A percentile compares a stretch with the other conserved stretches of the same genome.
Conservation (phyloP, 352 stramenopile species). For the Halophytophthora batemanensis region DNA sequence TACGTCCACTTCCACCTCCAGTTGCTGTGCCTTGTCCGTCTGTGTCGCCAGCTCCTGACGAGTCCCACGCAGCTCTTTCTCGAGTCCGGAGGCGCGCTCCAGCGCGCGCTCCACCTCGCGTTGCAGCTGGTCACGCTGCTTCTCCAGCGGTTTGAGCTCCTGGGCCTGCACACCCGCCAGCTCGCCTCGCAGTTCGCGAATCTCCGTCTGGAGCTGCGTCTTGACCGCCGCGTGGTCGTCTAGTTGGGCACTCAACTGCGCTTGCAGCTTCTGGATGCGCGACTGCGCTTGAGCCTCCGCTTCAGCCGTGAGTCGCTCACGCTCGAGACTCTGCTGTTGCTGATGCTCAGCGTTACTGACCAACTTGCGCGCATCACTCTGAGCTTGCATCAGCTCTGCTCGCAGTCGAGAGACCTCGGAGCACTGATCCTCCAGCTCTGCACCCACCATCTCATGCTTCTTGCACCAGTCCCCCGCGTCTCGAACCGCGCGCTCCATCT, state of each 20-base stretch:
- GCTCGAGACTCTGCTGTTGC: slow-evolving; percentile 16
- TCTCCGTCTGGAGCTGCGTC: slow-evolving; percentile 24
- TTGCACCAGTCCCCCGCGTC: slow-evolving; percentile 3
- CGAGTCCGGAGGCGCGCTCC: slow-evolving; percentile 18
- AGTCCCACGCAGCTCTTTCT: slow-evolving; percentile 30
- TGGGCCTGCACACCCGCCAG: slow-evolving; percentile 20
- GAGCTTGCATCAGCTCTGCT: slow-evolving; percentile 9
- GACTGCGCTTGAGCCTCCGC: slow-evolving; percentile 15
- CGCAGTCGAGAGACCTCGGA: slow-evolving; percentile 9
- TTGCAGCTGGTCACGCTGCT: slow-evolving; percentile 34
- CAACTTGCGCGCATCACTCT: slow-evolving; percentile 16
- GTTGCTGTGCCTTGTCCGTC: slow-evolving; percentile 26
- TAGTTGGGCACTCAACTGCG: slow-evolving; percentile 25
- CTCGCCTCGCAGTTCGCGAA: slow-evolving; percentile 26
- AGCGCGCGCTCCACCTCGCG: slow-evolving; percentile 30
- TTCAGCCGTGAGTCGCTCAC: slow-evolving; percentile 21
- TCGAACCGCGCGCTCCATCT: slow-evolving; percentile 6
- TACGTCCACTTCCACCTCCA: slow-evolving; percentile 43
- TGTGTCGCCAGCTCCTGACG: slow-evolving; percentile 26
- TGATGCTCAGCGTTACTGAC: slow-evolving; percentile 29
- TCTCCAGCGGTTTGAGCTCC: slow-evolving; percentile 32
- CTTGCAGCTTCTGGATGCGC: slow-evolving; percentile 21
- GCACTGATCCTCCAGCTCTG: slow-evolving; percentile 16
- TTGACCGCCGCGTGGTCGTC: slow-evolving; percentile 24
- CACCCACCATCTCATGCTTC: slow-evolving; percentile 7